These are phyloP conservation scores for Penicillium sp. DNA, from an alignment of 2,329 filamentous ascomycete genomes.

Conservation along the genomic window DNA sequence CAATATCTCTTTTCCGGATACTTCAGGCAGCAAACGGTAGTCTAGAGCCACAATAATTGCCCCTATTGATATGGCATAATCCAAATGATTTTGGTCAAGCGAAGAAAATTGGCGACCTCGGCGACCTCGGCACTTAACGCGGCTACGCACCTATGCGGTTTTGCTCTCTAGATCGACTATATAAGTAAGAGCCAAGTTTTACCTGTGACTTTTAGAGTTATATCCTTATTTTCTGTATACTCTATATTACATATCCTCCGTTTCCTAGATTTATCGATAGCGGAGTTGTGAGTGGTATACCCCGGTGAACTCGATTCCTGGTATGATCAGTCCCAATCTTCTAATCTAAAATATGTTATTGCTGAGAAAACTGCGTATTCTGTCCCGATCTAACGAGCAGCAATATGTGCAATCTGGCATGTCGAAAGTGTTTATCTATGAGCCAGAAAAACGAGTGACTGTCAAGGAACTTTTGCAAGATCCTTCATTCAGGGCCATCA, in stretches of 20 bases:
- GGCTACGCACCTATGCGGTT: constrained; percentile 15
- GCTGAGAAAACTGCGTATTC: constrained; percentile 11
- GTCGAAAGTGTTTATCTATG: constrained; percentile 20
- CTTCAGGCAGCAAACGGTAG: too few species aligned
- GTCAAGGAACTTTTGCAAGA: constrained; percentile 24
- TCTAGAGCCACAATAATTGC: too few species aligned
- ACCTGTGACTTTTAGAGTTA: constrained; percentile 29
- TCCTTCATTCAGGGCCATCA: constrained; percentile 23
- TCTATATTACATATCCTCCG: constrained; percentile 18
- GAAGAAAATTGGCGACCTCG: constrained; percentile 14
- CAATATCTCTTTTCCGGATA: too few species aligned
- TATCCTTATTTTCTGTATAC: constrained; percentile 23
- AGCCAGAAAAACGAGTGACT: constrained; percentile 19
- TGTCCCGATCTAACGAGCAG: constrained; percentile 20
- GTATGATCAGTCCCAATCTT: constrained; percentile 21
- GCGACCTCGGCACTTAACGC: constrained; percentile 6
- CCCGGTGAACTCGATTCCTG: constrained; percentile 17
- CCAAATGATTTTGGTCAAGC: constrained; percentile 21
- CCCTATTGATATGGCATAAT: too few species aligned
- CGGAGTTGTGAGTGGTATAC: constrained; percentile 17
- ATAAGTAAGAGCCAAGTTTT: constrained; percentile 18
- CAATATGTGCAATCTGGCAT: constrained; percentile 19
- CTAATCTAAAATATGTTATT: constrained; percentile 6
- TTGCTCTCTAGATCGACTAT: constrained; percentile 24
- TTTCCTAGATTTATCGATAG: constrained; percentile 13